These are phyloP conservation scores for Solanum commersonii DNA, from an alignment of 257 asterid species.

Conservation along the genomic window DNA sequence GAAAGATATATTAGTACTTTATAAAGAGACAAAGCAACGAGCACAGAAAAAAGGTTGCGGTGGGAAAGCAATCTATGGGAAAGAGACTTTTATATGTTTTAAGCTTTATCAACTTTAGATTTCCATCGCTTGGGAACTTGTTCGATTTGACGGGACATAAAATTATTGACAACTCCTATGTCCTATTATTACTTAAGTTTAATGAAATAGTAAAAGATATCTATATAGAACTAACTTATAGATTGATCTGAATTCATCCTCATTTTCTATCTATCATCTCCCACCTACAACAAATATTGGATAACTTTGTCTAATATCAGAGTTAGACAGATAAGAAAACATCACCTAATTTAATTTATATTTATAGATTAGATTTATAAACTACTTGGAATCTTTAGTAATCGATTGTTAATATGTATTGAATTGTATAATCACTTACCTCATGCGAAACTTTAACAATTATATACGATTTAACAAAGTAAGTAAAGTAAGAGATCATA, in stretches of 20 bases:
- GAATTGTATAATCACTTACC: not conserved
- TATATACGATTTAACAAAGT: not conserved
- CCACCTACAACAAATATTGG: not conserved
- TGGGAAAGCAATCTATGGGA: slow-evolving; percentile 6
- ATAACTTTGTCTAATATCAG: not conserved
- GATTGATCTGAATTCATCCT: not conserved
- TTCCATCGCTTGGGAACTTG: not conserved
- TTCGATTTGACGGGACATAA: not conserved
- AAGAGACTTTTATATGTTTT: not conserved
- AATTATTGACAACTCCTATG: not conserved
- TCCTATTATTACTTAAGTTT: not conserved
- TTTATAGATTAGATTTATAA: not conserved
- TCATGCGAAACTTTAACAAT: not conserved
- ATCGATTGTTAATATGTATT: not conserved
- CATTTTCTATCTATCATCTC: not conserved
- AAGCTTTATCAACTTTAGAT: not conserved
- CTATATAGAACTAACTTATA: not conserved
- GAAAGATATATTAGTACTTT: not conserved
- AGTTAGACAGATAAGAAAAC: not conserved
- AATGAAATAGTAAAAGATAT: not conserved
- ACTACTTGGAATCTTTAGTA: not conserved
- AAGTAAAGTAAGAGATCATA: not conserved
- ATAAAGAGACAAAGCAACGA: not conserved
- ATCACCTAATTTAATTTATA: not conserved
- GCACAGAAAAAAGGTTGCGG: slow-evolving; percentile 1